Evolutionary conservation across 2,329 filamentous ascomycete genomes (phyloP), one percentile per base, ranked within the genome.

Genomic region (Chrysoporthe deuterocubensis): DNA sequence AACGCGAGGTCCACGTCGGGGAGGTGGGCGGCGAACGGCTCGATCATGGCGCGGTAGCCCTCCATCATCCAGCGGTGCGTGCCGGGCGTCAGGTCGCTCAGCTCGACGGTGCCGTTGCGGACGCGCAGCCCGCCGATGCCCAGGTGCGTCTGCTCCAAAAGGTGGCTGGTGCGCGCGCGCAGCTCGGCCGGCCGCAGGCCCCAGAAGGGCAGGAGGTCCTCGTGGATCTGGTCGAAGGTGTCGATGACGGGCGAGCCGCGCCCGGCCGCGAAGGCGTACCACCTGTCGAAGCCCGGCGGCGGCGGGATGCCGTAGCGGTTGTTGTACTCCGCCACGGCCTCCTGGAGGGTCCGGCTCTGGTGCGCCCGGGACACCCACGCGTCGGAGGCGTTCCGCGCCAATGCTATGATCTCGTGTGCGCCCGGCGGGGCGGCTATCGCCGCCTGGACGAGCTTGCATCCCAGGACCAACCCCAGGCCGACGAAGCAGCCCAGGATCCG

Each of bases 201-300:
- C 90, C 90, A 92, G 74, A 91, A 92, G 0, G 90, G 90, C 14
- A 90, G 80, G 26, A 92, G 79, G 58, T 87, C 84, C 67, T 89
- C 81, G 72, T 89, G 85, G 70, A 92, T 90, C 11, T 86, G 88
- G 74, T 92, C 89, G 71, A 89, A 93, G 72, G 90, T 88, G 73
- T 93, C 90, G 67, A 92, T 87, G 70, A 92, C 78, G 67, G 87
- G 82, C 0, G 90, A 88, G 3, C 84, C 82, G 69, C 89, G 75
- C 92, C 89, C 72, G 92, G 92, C 40, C n/a, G 62, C 62, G 18
- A 64, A 64, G n/a, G 34, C 37, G 50, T 64, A 44, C 62, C 94
- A 97, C 76, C 91, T 92, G 77, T 97, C 93, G 75, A 97, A 97
- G 71, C 90, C 83, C 1, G 90, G 90, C 43, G 90, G 90, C n/a